Conservation (phyloP, 148 eudicot genomes). For the Fagopyrum esculentum region DNA sequence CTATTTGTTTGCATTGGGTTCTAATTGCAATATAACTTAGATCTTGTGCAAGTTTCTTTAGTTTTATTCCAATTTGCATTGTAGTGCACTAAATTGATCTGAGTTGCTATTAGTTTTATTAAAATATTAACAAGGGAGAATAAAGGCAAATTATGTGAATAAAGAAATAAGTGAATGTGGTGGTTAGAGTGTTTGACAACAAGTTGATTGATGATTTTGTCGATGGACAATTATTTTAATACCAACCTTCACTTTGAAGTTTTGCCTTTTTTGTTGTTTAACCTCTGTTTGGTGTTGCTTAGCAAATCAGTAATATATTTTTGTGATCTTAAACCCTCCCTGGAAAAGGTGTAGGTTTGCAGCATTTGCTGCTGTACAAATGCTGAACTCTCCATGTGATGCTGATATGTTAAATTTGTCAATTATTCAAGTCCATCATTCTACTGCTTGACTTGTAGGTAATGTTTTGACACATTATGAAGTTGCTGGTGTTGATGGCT, state of each 20-base stretch:
- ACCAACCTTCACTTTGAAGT: conserved; percentile 6
- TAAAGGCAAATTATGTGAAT: conserved; percentile 1
- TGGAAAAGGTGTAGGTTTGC: neutral
- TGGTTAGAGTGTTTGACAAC: conserved; percentile 8
- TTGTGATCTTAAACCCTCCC: neutral
- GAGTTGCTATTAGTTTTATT: neutral
- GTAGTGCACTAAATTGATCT: neutral
- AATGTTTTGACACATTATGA: neutral
- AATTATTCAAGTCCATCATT: neutral
- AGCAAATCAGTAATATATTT: neutral
- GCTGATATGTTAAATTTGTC: neutral
- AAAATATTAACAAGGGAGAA: neutral
- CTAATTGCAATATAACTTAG: neutral
- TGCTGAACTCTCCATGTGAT: neutral
- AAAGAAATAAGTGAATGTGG: conserved; percentile 1
- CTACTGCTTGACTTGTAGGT: neutral
- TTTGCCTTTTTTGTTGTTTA: neutral
- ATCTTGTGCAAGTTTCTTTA: neutral
- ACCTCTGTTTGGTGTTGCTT: conserved; percentile 5
- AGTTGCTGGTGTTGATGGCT: neutral
- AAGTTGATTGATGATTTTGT: neutral
- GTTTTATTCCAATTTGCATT: neutral
- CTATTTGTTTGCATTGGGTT: neutral
- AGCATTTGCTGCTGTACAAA: neutral
- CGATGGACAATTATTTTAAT: neutral